Conservation (phyloP, 345 rosid genomes). For the Diplotaxis tenuifolia region DNA sequence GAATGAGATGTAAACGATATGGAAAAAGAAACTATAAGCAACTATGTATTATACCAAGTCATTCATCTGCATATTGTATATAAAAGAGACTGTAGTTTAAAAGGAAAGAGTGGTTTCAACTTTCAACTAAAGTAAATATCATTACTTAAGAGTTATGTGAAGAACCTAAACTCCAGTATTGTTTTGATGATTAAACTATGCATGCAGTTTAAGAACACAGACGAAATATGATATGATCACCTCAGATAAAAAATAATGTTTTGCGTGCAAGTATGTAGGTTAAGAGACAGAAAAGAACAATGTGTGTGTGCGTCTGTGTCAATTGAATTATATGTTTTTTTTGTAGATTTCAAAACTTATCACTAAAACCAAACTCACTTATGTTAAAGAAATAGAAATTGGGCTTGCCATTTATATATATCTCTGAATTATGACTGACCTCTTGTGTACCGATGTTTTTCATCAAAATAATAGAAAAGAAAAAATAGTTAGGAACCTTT, state of each 20-base stretch:
- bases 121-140: neutral
- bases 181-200: neutral
- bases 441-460: neutral
- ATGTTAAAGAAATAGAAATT: neutral
- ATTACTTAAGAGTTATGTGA: neutral
- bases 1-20: slow-evolving; percentile 4
- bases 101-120: neutral
- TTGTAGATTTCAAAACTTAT: neutral
- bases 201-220: too few species aligned
- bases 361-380: neutral
- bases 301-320: too few species aligned
- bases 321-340: neutral
- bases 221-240: too few species aligned
- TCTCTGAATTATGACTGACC: neutral
- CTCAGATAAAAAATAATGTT: too few species aligned
- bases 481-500: neutral
- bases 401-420: neutral
- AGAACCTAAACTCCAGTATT: neutral
- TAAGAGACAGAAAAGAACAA: neutral
- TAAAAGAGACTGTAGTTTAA: neutral
- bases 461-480: neutral
- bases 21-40: neutral
- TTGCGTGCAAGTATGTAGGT: neutral
- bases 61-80: neutral
- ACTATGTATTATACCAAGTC: neutral